Percentiles rank a stretch among this genome's conserved stretches.
These are phyloP conservation scores for Ecytonucleospora hepatopenaei DNA, from an alignment of 371 early-diverging fungal species.

Conservation along the genomic window DNA sequence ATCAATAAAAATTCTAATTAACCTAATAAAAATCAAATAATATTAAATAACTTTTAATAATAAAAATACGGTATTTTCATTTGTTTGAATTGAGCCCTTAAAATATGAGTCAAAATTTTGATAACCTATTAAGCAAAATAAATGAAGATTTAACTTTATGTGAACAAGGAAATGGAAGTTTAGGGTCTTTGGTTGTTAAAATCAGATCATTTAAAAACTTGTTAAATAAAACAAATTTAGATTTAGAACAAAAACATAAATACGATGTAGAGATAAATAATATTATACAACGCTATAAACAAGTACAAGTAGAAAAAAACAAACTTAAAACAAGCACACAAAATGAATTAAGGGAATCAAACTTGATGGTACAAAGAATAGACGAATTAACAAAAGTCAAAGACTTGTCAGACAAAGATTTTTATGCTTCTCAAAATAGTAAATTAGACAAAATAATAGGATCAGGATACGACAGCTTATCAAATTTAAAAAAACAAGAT, in stretches of 20 bases:
- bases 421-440: conserved; percentile 26
- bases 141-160: conserved; percentile 22
- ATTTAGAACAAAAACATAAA: background rate
- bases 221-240: background rate
- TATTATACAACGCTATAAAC: conserved; percentile 12
- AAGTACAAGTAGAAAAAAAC: conserved; percentile 9
- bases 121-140: conserved; percentile 23
- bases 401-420: conserved; percentile 11
- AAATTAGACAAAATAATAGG: conserved; percentile 33
- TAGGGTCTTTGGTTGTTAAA: conserved; percentile 31
- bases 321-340: conserved; percentile 12
- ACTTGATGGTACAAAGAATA: conserved; percentile 9
- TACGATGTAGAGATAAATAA: conserved; percentile 8
- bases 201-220: conserved; percentile 32
- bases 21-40: too few relatives aligned
- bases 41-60: too few relatives aligned
- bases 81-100: background rate
- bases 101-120: conserved; percentile 3
- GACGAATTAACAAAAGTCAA: background rate
- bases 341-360: conserved; percentile 22
- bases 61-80: too few relatives aligned
- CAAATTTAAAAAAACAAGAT: conserved; percentile 36
- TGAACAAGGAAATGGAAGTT: conserved; percentile 15
- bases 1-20: too few relatives aligned
- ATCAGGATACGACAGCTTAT: conserved; percentile 33